Evolutionary conservation across 768 basidiomycete species (phyloP), one percentile per base, ranked within the genome.

Genomic region (Boletus vinaceobasis): DNA sequence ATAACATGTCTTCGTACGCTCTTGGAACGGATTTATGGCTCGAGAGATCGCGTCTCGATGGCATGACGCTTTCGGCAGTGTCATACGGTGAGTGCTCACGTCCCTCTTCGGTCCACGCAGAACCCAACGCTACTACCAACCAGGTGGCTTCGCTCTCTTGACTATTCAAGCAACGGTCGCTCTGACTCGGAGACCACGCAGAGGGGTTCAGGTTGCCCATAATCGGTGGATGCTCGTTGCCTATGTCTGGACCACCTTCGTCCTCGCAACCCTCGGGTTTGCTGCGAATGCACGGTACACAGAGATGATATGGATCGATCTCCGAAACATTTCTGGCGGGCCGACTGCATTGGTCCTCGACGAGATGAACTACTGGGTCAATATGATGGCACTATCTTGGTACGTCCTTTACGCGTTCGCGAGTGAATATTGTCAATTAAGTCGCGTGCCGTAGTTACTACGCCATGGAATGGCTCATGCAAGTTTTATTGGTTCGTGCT

Each of bases 271-370:
- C 1, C 48, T 74, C 10, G 63, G 60, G 9, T 59, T 67, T 7
- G 68, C 55, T 7, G 53, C 43, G 2, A 65, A 71, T 26, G 55
- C 60, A 3, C 65, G 59, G 37, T 71, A 66, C 51, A 71, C 60
- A 49, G 65, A 56, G 21, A 61, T 67, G 70, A 66, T 71, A n/a
- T 75, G 55, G 59, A 70, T 71, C 21, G 69, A 73, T 36, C 7
- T 66, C 32, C 68, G 71, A 13, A 55, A 57, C 31, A 19, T 50
- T 7, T 38, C 53, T 0, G 59, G 58, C 37, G 59, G 58, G 5
- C 50, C 61, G 5, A 60, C 55, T 13, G 60, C 59, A 35, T 57
- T 37, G 47, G 55, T 61, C 35, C 45, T 52, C 8, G 33, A 48
- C 4, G 60, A 63, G 39, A 44, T 64, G 27, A 29, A 55, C 33